These are phyloP conservation scores for Nothophoma quercina DNA, from an alignment of 2,329 filamentous ascomycete genomes.

Conservation along the genomic window DNA sequence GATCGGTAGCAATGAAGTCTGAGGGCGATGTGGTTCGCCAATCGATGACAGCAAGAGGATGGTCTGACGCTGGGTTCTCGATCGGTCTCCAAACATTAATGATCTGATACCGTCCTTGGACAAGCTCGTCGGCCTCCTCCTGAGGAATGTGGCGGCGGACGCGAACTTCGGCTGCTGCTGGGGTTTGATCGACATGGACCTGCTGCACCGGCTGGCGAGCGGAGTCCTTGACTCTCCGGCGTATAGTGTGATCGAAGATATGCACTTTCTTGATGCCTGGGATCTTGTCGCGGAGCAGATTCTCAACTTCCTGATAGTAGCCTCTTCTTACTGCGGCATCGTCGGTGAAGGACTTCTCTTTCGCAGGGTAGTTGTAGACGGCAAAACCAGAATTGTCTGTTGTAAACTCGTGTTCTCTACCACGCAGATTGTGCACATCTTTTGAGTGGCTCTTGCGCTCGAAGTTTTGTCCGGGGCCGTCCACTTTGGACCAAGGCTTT, in stretches of 20 bases:
- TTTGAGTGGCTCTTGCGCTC: constrained; percentile 55
- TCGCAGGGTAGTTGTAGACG: constrained; percentile 61
- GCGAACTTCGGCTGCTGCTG: constrained; percentile 65
- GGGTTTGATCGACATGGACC: constrained; percentile 77
- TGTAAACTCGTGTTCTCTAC: constrained; percentile 58
- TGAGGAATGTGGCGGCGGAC: constrained; percentile 67
- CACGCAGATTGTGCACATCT: constrained; percentile 64
- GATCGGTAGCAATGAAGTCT: constrained; percentile 68
- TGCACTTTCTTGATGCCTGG: constrained; percentile 66
- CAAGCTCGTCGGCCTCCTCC: constrained; percentile 63
- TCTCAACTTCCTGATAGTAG: constrained; percentile 70
- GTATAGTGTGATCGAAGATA: constrained; percentile 77
- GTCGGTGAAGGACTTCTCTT: constrained; percentile 64
- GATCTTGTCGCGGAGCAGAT: constrained; percentile 62
- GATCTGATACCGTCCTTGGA: constrained; percentile 68
- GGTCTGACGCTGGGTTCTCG: constrained; percentile 67
- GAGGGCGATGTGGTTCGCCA: constrained; percentile 64
- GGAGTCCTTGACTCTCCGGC: constrained; percentile 61
- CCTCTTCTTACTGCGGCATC: constrained; percentile 61
- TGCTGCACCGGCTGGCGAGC: constrained; percentile 72
- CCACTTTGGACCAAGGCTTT: constrained; percentile 72
- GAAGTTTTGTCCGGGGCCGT: constrained; percentile 65
- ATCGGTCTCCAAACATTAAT: constrained; percentile 78
- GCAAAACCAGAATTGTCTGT: constrained; percentile 68
- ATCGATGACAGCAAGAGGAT: constrained; percentile 73